Evolutionary conservation across 1,284 basidiomycete genomes (phyloP), one percentile per base, ranked within the genome.

Genomic region (Sanghuangporus weigelae): DNA sequence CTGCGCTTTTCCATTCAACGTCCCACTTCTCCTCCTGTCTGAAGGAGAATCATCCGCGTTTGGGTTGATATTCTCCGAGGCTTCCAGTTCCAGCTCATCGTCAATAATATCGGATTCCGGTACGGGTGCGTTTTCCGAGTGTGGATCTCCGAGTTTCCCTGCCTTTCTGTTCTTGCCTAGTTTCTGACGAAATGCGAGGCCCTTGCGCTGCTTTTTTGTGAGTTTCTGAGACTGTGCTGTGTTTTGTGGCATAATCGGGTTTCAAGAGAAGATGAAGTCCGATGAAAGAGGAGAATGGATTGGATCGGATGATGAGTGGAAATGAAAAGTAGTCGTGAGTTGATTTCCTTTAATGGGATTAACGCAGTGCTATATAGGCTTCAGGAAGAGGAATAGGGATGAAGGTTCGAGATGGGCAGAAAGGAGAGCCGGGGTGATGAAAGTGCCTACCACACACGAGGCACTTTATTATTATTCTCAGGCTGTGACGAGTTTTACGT

Each of bases 201-300:
- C 64, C 49, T 68, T 68, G 54, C 62, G 48, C 48, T 68, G 66
- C 50, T 68, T 68, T 48, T 68, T 68, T 39, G 67, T 63, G 35
- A 67, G 64, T 48, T 66, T 66, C 35, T 65, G 63, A 11, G 44
- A n/a, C 35, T 65, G 63, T 26, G 55, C n/a, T 42, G 55, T 42
- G 7, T 59, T 44, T 16, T 48, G n/a, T n/a, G 23, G 53, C 53
- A 40, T 51, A 36, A 42, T 26, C n/a, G n/a, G 11, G 36, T 50
- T 39, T 51, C 23, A 23, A 23, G 44, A 46, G 44, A 7, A 14
- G 44, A 46, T 11, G 8, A 14, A 51, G 49, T 51, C 19, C 49
- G 49, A 51, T 51, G 49, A 51, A 7, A 51, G 19, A 51, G 49
- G 49, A 19, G 53, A 2, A 36, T 19, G 51, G 12, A 26, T 1